These are phyloP conservation scores for Neurospora sp. DNA, from an alignment of 495 filamentous ascomycete genomes.

Conservation along the genomic window DNA sequence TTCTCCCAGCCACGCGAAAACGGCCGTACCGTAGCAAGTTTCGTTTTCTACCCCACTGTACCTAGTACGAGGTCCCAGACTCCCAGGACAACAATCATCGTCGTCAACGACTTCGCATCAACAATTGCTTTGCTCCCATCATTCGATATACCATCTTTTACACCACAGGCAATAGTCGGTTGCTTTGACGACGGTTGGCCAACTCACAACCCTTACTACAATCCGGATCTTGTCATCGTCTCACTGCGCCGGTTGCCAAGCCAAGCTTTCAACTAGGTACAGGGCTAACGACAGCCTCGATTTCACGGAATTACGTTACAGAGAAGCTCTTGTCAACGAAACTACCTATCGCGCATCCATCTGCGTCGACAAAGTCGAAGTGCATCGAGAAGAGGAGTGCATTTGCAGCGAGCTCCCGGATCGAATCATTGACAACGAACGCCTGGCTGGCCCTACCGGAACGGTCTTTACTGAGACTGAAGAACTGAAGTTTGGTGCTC, in stretches of 20 bases:
- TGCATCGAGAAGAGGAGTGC: background rate
- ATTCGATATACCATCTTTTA: background rate
- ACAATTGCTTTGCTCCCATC: background rate
- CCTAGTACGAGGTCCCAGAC: background rate
- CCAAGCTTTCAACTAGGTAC: background rate
- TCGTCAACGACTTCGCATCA: background rate
- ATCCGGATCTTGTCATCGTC: background rate
- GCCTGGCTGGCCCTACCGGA: background rate
- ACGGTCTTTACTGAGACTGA: background rate
- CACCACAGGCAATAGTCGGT: background rate
- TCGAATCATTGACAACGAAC: background rate
- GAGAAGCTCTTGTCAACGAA: background rate
- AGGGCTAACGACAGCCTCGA: background rate
- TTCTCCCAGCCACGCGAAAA: background rate
- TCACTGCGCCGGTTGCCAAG: background rate
- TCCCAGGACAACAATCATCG: background rate
- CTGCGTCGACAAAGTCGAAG: background rate
- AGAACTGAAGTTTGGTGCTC: background rate
- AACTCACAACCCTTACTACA: background rate
- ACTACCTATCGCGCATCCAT: background rate
- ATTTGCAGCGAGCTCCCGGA: background rate
- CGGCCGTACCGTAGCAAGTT: too few relatives aligned
- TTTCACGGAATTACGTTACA: background rate
- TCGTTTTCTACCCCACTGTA: background rate
- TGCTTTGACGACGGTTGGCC: too few relatives aligned